phyloP scores from a whole-genome alignment of 179 eudicot genomes.

The Vitellaria paradoxa region DNA sequence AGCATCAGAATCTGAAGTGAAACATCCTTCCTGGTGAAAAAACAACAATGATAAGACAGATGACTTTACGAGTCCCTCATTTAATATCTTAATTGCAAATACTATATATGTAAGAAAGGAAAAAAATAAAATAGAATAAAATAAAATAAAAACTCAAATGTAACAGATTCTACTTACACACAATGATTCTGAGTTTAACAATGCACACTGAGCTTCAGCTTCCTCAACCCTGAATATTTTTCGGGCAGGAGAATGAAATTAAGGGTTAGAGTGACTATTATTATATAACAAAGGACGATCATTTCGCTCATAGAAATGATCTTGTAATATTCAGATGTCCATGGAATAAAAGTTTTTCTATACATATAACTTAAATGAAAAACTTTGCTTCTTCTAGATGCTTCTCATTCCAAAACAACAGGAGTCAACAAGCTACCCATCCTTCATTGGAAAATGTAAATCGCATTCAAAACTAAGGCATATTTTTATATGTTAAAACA shows the following conservation, averaged over 20 bases:
- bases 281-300: background rate
- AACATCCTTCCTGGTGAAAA: conserved; percentile 86
- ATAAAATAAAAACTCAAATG: background rate
- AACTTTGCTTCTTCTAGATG: background rate
- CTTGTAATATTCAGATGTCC: background rate
- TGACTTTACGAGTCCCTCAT: background rate
- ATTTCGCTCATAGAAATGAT: background rate
- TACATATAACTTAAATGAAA: background rate
- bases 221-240: conserved; percentile 69
- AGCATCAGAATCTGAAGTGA: conserved; percentile 89
- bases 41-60: conserved; percentile 5
- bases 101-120: background rate
- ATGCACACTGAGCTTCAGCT: conserved; percentile 97
- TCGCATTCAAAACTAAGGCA: background rate
- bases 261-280: background rate
- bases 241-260: conserved; percentile 2
- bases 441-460: background rate
- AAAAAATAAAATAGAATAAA: too few relatives aligned
- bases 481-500: background rate
- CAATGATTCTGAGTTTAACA: conserved; percentile 70
- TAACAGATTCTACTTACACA: conserved; percentile 59
- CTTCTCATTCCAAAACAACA: background rate
- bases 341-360: background rate
- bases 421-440: background rate
- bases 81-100: background rate